Base-by-base conservation (phyloP, 495 filamentous ascomycete genomes). In the Daldinia decipiens region DNA sequence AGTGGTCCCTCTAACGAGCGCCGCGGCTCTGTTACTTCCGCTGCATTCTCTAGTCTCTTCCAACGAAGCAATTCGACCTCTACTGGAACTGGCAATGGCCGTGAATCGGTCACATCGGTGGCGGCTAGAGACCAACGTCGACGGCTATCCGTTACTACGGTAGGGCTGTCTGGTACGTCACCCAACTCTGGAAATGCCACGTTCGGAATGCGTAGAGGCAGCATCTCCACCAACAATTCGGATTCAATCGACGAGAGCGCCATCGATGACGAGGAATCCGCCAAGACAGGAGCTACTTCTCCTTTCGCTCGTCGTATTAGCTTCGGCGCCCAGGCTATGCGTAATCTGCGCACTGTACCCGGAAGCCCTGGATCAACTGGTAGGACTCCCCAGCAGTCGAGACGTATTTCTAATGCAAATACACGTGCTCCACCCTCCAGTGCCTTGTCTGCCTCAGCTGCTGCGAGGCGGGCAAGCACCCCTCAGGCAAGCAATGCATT, bases 271-370 rank as follows among this genome's bases (percentile, higher is more conserved):
- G 87, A 87, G 43, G 93, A 90, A 75, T 81, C 75, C 54, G 79
- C 76, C 40, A 82, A 78, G 74, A 78, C 76, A 62, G 83, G 85
- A 7, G 87, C 92, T 34, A 87, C 79, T 52, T 91, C 91, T 5
- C 93, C 93, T 15, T 96, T 97, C 77, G 87, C 88, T 9, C 89
- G 95, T 55, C 90, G 95, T 21, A 88, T 97, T 82, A 97, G 94
- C 76, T 95, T 97, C 77, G 95, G 95, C 59, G 93, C 93, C 27
- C 89, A 93, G 74, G 93, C 95, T 38, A 82, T 97, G 74, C 87
- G 92, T 64, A 78, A 75, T 51, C 76, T 80, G 5, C 80, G 83
- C 32, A 74, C 70, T 36, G 72, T 66, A 39, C 75, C 78, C 59
- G 75, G 72, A 34, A 87, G 84, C 69, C 84, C 85, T 43, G 81